phyloP scores from a whole-genome alignment of 805 yeast species.

The Saccharomycopsis javanensis region DNA sequence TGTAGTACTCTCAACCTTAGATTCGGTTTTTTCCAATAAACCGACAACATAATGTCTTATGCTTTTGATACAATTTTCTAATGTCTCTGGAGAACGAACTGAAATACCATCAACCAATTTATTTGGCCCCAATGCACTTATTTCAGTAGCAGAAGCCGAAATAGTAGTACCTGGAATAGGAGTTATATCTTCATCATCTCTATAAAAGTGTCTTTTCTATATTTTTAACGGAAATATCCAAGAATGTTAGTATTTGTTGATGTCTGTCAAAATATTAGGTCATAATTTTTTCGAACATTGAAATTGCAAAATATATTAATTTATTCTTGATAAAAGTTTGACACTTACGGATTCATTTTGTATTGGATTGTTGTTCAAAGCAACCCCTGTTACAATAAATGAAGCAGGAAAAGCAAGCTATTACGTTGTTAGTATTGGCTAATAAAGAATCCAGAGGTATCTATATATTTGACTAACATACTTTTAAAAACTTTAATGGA shows the following conservation, averaged over 20 bases:
- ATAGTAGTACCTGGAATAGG: conserved; percentile 44
- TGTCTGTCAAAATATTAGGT: neutral
- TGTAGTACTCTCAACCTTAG: conserved; percentile 38
- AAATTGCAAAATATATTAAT: neutral
- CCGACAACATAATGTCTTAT: conserved; percentile 37
- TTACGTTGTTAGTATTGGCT: neutral
- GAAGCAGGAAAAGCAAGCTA: neutral
- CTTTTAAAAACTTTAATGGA: neutral
- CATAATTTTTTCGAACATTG: neutral
- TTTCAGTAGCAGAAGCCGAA: conserved; percentile 34
- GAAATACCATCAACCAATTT: conserved; percentile 45
- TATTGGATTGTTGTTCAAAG: neutral
- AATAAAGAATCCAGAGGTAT: neutral
- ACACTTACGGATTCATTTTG: conserved; percentile 9
- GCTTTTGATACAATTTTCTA: conserved; percentile 40
- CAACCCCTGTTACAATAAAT: neutral
- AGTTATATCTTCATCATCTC: conserved; percentile 36
- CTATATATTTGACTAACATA: neutral
- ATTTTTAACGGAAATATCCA: neutral
- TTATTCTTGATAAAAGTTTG: neutral
- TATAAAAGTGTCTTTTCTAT: conserved; percentile 36
- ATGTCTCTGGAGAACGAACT: conserved; percentile 39
- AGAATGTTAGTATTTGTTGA: neutral
- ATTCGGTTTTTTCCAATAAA: conserved; percentile 28
- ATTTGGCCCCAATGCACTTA: conserved; percentile 37